These are phyloP conservation scores for Phaffomyces opuntiae DNA, from an alignment of 805 yeast species.

Conservation along the genomic window DNA sequence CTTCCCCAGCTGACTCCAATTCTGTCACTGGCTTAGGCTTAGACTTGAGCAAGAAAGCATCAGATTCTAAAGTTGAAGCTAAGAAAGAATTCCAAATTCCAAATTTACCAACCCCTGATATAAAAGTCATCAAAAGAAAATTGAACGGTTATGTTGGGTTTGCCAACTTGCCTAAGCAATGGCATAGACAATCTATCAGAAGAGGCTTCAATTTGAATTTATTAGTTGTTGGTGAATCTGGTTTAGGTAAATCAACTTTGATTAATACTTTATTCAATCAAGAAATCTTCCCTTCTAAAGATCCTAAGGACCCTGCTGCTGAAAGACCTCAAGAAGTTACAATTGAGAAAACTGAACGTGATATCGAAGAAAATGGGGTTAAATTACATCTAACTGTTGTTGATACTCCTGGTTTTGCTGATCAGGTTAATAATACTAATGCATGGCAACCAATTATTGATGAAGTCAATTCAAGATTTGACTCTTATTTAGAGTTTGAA, in stretches of 20 bases:
- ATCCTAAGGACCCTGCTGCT: slow-evolving; percentile 33
- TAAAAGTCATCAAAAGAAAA: slow-evolving; percentile 70
- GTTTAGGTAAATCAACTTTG: slow-evolving; percentile 89
- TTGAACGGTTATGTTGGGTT: slow-evolving; percentile 93
- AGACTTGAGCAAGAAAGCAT: neutral
- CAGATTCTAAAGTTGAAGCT: slow-evolving; percentile 1
- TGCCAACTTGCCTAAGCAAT: slow-evolving; percentile 95
- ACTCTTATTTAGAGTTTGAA: slow-evolving; percentile 83
- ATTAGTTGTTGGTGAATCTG: slow-evolving; percentile 86
- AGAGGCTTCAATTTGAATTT: slow-evolving; percentile 86
- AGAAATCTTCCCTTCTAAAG: slow-evolving; percentile 42
- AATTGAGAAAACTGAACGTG: slow-evolving; percentile 55
- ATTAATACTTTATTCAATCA: slow-evolving; percentile 83
- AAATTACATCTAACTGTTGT: slow-evolving; percentile 76
- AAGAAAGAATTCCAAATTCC: neutral
- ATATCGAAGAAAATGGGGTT: slow-evolving; percentile 91
- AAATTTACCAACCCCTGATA: slow-evolving; percentile 28
- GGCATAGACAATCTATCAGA: slow-evolving; percentile 91
- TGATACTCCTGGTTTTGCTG: slow-evolving; percentile 94
- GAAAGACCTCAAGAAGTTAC: slow-evolving; percentile 42
- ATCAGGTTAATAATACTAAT: slow-evolving; percentile 69
- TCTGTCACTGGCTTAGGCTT: slow-evolving; percentile 6
- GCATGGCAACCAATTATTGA: slow-evolving; percentile 89
- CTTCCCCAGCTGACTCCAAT: too few species aligned
- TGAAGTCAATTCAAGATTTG: slow-evolving; percentile 81